phyloP scores from a whole-genome alignment of 2,329 filamentous ascomycete genomes.

The Cadophora malorum region DNA sequence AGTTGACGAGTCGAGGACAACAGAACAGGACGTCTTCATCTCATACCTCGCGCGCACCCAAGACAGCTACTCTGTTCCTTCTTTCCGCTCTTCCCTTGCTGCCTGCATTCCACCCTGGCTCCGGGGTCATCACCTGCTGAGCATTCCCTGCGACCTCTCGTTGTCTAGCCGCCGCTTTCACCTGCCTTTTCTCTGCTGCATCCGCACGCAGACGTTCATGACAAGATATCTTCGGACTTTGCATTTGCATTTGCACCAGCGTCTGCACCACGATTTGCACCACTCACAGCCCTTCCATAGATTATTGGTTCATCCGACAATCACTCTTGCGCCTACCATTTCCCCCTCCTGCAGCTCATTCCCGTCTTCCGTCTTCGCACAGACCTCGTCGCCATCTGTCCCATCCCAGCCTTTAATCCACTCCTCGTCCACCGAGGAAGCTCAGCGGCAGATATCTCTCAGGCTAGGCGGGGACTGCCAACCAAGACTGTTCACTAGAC shows the following conservation, averaged over 20 bases:
- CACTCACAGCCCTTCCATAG: conserved; percentile 9
- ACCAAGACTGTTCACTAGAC: conserved; percentile 22
- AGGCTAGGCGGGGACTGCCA: conserved; percentile 20
- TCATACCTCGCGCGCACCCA: background rate
- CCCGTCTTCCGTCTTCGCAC: conserved; percentile 26
- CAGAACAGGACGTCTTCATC: background rate
- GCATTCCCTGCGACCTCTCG: conserved; percentile 22
- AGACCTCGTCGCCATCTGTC: conserved; percentile 30
- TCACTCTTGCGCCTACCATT: background rate
- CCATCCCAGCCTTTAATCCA: conserved; percentile 28
- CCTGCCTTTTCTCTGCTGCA: background rate
- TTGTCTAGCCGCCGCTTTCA: conserved; percentile 13
- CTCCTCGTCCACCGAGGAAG: conserved; percentile 16
- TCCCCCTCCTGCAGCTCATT: conserved; percentile 15
- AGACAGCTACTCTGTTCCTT: background rate
- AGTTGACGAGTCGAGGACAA: background rate
- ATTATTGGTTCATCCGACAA: conserved; percentile 20
- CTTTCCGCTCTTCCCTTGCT: background rate
- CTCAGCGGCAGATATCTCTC: conserved; percentile 20
- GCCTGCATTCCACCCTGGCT: conserved; percentile 4
- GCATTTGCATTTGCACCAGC: conserved; percentile 2
- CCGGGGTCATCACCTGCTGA: conserved; percentile 24
- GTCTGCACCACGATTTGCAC: conserved; percentile 12
- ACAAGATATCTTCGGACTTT: background rate
- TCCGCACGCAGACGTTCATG: background rate